Evolutionary conservation across 495 filamentous ascomycete genomes (phyloP).

Genomic region (Cryomyces minteri): DNA sequence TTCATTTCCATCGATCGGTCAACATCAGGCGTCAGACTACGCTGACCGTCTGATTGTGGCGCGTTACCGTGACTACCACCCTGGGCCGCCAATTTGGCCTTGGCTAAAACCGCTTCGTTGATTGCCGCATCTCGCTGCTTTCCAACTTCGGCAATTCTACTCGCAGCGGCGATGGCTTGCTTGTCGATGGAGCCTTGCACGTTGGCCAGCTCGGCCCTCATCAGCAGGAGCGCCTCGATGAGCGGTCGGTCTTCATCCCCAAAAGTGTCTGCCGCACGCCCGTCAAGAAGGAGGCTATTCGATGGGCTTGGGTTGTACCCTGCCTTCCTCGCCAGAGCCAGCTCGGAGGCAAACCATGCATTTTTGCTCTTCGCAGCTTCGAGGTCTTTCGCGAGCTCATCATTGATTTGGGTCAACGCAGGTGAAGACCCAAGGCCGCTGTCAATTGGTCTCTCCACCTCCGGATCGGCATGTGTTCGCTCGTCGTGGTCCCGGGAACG

Average conservation of each 20-base stretch:
- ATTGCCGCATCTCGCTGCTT: slow-evolving; percentile 84
- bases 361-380: slow-evolving; percentile 68
- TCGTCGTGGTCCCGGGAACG: too few relatives aligned
- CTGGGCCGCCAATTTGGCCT: slow-evolving; percentile 77
- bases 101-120: slow-evolving; percentile 83
- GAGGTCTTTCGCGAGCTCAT: slow-evolving; percentile 59
- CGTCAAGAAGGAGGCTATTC: slow-evolving; percentile 56
- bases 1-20: slow-evolving; percentile 64
- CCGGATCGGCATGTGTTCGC: too few relatives aligned
- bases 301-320: slow-evolving; percentile 65
- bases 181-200: slow-evolving; percentile 76
- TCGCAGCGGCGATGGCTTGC: slow-evolving; percentile 67
- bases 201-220: slow-evolving; percentile 66
- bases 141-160: slow-evolving; percentile 80
- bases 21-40: slow-evolving; percentile 32
- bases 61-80: slow-evolving; percentile 52
- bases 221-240: slow-evolving; percentile 79
- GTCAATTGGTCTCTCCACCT: slow-evolving; percentile 10
- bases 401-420: slow-evolving; percentile 20
- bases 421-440: slow-evolving; percentile 20
- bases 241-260: slow-evolving; percentile 81
- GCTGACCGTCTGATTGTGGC: slow-evolving; percentile 42
- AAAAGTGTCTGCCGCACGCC: slow-evolving; percentile 54
- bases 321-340: slow-evolving; percentile 72
- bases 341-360: slow-evolving; percentile 92